phyloP scores from a whole-genome alignment of 1,284 basidiomycete genomes.

The Xerocomus amazonicus region DNA sequence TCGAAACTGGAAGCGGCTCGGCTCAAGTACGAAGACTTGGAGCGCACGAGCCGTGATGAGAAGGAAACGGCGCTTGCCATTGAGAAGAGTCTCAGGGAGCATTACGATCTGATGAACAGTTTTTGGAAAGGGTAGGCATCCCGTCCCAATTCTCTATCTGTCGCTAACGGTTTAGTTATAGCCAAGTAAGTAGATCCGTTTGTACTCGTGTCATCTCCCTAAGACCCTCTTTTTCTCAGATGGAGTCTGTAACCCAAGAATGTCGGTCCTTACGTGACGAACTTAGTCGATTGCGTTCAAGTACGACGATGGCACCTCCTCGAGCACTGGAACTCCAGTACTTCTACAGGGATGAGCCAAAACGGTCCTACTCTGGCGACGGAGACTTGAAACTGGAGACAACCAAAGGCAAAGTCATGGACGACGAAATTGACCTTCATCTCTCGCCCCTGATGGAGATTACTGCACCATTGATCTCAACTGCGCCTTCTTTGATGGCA shows the following conservation, averaged over 20 bases:
- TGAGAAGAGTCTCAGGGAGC: slow-evolving; percentile 37
- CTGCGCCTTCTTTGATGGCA: slow-evolving; percentile 32
- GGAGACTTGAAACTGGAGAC: slow-evolving; percentile 24
- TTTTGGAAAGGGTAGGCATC: slow-evolving; percentile 38
- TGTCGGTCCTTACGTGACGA: slow-evolving; percentile 31
- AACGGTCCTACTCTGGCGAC: slow-evolving; percentile 19
- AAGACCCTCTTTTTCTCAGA: slow-evolving; percentile 24
- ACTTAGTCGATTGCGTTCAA: slow-evolving; percentile 22
- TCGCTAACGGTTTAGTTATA: slow-evolving; percentile 22
- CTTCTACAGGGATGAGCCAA: slow-evolving; percentile 28
- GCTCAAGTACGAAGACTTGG: slow-evolving; percentile 26
- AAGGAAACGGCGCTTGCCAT: slow-evolving; percentile 34
- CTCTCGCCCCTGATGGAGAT: slow-evolving; percentile 39
- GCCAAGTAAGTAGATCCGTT: slow-evolving; percentile 36
- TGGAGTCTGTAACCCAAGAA: slow-evolving; percentile 34
- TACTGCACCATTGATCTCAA: slow-evolving; percentile 33
- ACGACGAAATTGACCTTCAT: slow-evolving; percentile 34
- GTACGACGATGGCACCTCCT: slow-evolving; percentile 11
- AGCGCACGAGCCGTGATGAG: slow-evolving; percentile 33
- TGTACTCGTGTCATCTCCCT: slow-evolving; percentile 1
- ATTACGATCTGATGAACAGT: slow-evolving; percentile 33
- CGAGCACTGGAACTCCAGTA: slow-evolving; percentile 32
- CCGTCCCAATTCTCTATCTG: slow-evolving; percentile 8
- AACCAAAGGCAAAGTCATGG: slow-evolving; percentile 27
- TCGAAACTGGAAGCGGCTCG: slow-evolving; percentile 27